Conservation (phyloP, 148 eudicot genomes). For the Cornus suecica region DNA sequence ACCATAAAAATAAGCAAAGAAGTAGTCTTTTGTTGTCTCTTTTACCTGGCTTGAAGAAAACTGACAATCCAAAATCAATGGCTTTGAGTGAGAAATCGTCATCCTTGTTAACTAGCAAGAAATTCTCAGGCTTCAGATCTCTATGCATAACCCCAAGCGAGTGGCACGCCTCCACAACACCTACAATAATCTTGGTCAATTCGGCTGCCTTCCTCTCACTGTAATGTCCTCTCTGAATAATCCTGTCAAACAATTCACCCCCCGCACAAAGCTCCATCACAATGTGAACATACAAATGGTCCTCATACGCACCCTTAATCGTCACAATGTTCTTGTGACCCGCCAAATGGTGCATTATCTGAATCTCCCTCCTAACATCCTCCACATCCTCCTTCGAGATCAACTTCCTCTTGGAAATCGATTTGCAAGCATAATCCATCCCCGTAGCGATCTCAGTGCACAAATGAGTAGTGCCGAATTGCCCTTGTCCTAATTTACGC, state of each 20-base stretch:
- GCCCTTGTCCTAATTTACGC: conserved; percentile 95
- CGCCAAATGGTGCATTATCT: conserved; percentile 97
- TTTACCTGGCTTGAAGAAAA: conserved; percentile 96
- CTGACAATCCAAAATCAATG: conserved; percentile 92
- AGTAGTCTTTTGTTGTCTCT: neutral
- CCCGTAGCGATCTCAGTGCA: conserved; percentile 78
- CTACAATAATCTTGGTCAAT: conserved; percentile 83
- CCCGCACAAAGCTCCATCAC: conserved; percentile 93
- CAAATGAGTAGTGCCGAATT: conserved; percentile 81
- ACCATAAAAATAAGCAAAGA: conserved; percentile 5
- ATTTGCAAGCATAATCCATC: conserved; percentile 79
- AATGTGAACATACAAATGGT: conserved; percentile 80
- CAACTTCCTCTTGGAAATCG: conserved; percentile 94
- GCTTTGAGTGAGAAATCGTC: conserved; percentile 97
- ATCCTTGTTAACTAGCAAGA: conserved; percentile 79
- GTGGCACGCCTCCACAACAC: conserved; percentile 95
- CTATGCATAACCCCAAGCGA: conserved; percentile 96
- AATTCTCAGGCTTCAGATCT: conserved; percentile 93
- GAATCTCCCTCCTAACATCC: conserved; percentile 97
- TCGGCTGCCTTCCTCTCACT: conserved; percentile 93
- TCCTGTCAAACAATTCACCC: conserved; percentile 91
- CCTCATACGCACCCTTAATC: conserved; percentile 92
- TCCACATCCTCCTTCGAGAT: conserved; percentile 90
- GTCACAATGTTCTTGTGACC: conserved; percentile 86
- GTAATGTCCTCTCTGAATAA: conserved; percentile 88